Evolutionary conservation across 75 land plant species (phyloP), one percentile per base, ranked within the genome.

Genomic region (Selaginella tamariscina): DNA sequence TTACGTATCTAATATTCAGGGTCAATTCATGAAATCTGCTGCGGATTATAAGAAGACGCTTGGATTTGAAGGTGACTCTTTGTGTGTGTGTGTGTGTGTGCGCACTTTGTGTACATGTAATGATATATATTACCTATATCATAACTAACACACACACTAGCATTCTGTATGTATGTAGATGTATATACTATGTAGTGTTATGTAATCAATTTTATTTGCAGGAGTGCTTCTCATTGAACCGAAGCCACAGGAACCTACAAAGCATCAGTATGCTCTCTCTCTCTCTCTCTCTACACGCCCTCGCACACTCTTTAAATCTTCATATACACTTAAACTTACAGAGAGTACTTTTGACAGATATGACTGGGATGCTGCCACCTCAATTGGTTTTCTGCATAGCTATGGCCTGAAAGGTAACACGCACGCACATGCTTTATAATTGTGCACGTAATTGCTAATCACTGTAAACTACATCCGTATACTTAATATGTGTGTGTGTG

Each of bases 291-390:
- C n/a, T n/a, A n/a, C n/a, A n/a, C n/a, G n/a, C n/a, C n/a, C n/a
- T n/a, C n/a, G n/a, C n/a, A n/a, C n/a, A n/a, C n/a, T n/a, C n/a
- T n/a, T 39, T 39, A 5, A 39, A 39, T 5, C 49, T 39, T 39
- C 5, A 39, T 39, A 15, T 15, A 39, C 49, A n/a, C n/a, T n/a
- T n/a, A n/a, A n/a, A n/a, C 49, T 39, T 39, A 39, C 49, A 5
- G 5, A 39, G 15, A 15, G 32, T 21, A 56, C 22, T 28, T 68
- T 21, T 75, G 1, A 65, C 78, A 92, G 98, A 77, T 93, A 93
- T 74, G 96, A 93, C 57, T 93, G 98, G 98, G 98, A 93, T 83
- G 98, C 84, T 30, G 95, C 98, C 64, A 93, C 98, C 54, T 64
- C 95, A 30, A 79, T 80, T 68, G 82, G 85, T 24, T 93, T 93